phyloP scores from a whole-genome alignment of 2,329 filamentous ascomycete species.

The Chaetothyriales sp. region DNA sequence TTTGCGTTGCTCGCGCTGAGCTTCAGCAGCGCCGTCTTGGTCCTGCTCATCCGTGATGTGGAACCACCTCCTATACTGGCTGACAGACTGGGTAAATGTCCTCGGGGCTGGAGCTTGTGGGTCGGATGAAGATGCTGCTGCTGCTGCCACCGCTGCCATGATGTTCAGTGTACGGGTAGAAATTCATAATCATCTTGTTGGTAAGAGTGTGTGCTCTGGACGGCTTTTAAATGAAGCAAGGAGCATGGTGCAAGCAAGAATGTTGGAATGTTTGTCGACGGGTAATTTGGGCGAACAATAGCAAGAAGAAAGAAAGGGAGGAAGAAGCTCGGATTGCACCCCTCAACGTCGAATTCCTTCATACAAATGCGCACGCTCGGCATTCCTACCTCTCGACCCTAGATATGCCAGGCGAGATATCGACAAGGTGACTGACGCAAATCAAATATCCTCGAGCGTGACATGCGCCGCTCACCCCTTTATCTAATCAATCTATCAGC shows the following conservation, averaged over 20 bases:
- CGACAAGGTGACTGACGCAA: too few species aligned
- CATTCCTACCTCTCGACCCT: too few species aligned
- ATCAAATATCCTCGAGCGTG: too few species aligned
- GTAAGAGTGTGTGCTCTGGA: too few species aligned
- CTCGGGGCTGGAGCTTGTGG: background rate
- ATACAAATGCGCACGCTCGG: too few species aligned
- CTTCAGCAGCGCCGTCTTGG: slow-evolving; percentile 1
- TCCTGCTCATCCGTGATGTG: slow-evolving; percentile 3
- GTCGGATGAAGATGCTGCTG: background rate
- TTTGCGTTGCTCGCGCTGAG: slow-evolving; percentile 3
- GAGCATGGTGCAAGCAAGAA: background rate
- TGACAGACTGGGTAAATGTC: slow-evolving; percentile 3
- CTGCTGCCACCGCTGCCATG: background rate
- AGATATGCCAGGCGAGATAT: too few species aligned
- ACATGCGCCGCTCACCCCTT: too few species aligned
- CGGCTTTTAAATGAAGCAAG: background rate
- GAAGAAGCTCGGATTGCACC: too few species aligned
- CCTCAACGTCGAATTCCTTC: too few species aligned
- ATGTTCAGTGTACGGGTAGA: background rate
- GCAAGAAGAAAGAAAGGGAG: background rate
- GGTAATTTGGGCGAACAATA: background rate
- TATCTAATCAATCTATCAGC: too few species aligned
- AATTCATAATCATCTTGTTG: too few species aligned
- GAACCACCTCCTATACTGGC: slow-evolving; percentile 4
- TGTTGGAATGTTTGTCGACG: background rate